Percentiles rank a stretch among this genome's conserved stretches.
Evolutionary conservation across 106 monocot species (phyloP).

Genomic region (Acorus calamus): DNA sequence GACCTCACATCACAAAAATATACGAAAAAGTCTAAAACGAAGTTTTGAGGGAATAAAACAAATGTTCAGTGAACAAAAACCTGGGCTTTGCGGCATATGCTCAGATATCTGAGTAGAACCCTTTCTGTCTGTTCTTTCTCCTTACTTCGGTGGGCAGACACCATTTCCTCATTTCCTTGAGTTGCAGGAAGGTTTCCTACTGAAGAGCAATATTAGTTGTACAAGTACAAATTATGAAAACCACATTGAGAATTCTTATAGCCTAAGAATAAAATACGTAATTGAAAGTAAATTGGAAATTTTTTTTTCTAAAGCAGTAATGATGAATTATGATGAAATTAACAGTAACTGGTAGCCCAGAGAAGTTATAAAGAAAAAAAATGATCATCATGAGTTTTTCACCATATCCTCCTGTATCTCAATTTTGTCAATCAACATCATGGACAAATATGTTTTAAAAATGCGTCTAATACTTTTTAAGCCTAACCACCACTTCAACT

Average conservation of each 20-base stretch:
- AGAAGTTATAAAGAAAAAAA: too few species aligned
- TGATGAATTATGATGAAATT: too few species aligned
- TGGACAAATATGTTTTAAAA: too few species aligned
- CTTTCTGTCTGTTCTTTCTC: constrained; percentile 25
- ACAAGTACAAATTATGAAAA: not conserved
- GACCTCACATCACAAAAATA: not conserved
- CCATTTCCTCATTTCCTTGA: constrained; percentile 24
- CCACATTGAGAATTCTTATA: not conserved
- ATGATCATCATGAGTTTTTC: too few species aligned
- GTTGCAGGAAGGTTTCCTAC: constrained; percentile 39
- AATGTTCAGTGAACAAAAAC: constrained; percentile 11
- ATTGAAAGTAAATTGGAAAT: too few species aligned
- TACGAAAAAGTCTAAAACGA: not conserved
- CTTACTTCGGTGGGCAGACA: constrained; percentile 21
- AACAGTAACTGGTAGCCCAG: too few species aligned
- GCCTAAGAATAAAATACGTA: too few species aligned
- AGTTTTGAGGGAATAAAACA: not conserved
- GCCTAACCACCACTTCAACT: too few species aligned
- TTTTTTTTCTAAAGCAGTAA: too few species aligned
- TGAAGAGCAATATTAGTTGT: constrained; percentile 10
- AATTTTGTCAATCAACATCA: too few species aligned
- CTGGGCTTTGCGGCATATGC: constrained; percentile 27
- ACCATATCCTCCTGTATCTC: too few species aligned
- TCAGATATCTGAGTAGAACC: constrained; percentile 24
- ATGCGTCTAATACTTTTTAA: too few species aligned